Percentiles rank a stretch among this genome's conserved stretches.
These are phyloP conservation scores for Microcyclospora pomicola DNA, from an alignment of 2,329 filamentous ascomycete genomes.

Conservation along the genomic window DNA sequence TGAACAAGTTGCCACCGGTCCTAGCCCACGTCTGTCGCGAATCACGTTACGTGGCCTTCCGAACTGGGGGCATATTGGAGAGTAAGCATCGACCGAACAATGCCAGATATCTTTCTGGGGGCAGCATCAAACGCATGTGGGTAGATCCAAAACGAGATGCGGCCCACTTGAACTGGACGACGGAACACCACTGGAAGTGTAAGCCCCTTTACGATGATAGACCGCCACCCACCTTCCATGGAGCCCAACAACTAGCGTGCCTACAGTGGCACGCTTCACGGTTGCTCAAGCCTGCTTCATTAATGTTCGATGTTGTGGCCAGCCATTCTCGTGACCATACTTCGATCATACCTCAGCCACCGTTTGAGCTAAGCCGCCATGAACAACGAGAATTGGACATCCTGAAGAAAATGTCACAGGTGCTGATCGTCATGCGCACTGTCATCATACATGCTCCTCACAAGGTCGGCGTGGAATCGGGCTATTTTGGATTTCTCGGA, in stretches of 20 bases:
- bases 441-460: constrained; percentile 4
- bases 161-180: too few species aligned
- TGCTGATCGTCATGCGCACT: constrained; percentile 4
- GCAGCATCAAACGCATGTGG: too few species aligned
- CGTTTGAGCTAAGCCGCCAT: neutral
- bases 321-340: neutral
- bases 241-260: neutral
- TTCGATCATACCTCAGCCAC: neutral
- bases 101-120: too few species aligned
- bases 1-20: constrained; percentile 4
- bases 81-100: too few species aligned
- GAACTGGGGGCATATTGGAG: neutral
- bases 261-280: neutral
- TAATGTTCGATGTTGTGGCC: neutral
- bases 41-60: constrained; percentile 4
- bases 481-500: constrained; percentile 6
- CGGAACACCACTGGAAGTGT: too few species aligned
- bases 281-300: constrained; percentile 2
- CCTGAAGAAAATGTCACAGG: constrained; percentile 2
- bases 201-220: too few species aligned
- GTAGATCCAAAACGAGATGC: too few species aligned
- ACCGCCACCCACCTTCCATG: neutral
- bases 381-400: neutral
- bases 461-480: constrained; percentile 1
- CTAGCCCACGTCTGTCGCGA: constrained; percentile 5